Evolutionary conservation across 2,329 filamentous ascomycete species (phyloP).

Genomic region (Ophiostoma sp.): DNA sequence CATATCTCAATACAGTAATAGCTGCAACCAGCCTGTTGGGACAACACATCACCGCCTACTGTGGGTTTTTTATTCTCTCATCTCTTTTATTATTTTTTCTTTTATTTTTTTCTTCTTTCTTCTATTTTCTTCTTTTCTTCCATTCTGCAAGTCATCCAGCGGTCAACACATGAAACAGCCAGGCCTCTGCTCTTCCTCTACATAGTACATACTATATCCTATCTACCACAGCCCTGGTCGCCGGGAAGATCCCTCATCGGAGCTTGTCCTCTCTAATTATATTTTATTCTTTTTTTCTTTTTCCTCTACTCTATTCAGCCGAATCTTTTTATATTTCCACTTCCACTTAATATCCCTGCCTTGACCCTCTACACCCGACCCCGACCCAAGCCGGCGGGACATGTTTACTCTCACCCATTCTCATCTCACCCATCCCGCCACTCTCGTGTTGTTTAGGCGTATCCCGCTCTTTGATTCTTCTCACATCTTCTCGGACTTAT

Average conservation of each 20-base stretch:
- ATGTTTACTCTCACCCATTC: neutral
- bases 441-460: neutral
- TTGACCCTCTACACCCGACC: neutral
- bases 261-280: neutral
- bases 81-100: neutral
- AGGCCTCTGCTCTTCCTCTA: neutral
- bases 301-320: no score
- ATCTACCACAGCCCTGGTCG: neutral
- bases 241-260: constrained; percentile 7
- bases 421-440: neutral
- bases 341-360: neutral
- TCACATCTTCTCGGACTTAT: neutral
- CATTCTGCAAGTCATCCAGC: constrained; percentile 6
- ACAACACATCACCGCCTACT: constrained; percentile 19
- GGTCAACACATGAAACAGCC: constrained; percentile 9
- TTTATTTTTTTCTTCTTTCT: neutral
- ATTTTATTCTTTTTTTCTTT: neutral
- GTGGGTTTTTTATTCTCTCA: neutral
- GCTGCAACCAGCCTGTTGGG: constrained; percentile 20
- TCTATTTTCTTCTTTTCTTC: neutral
- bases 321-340: neutral
- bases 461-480: neutral
- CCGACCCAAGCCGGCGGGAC: constrained; percentile 13
- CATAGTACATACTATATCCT: neutral
- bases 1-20: neutral